Conservation (phyloP, 805 yeast species). For the Priceomyces melissophilus region DNA sequence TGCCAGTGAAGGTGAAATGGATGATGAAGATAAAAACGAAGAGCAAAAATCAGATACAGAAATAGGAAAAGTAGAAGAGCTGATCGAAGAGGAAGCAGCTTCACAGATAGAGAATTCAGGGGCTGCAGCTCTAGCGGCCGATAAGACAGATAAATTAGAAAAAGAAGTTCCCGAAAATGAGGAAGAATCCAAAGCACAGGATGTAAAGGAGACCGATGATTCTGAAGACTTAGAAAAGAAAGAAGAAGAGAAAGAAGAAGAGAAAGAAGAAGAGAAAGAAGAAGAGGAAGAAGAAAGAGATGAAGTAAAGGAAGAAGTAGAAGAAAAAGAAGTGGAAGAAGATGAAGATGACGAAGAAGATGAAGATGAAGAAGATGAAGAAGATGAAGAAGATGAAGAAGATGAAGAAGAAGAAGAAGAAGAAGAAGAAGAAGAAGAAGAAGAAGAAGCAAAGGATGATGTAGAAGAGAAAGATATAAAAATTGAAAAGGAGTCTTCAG, state of each 20-base stretch:
- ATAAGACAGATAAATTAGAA: neutral
- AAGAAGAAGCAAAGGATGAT: neutral
- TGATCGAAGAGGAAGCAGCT: neutral
- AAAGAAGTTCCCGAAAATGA: no score
- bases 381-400: neutral
- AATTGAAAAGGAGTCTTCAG: neutral
- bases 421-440: constrained; percentile 9
- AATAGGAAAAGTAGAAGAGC: neutral
- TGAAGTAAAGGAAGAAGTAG: neutral
- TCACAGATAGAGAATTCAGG: constrained; percentile 8
- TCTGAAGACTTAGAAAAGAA: neutral
- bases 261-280: neutral
- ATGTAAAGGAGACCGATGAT: neutral
- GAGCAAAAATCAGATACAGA: constrained; percentile 1
- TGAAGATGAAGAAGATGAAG: constrained; percentile 1
- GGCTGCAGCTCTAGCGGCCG: neutral
- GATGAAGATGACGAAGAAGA: constrained; percentile 2
- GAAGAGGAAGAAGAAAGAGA: neutral
- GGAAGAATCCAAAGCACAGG: constrained; percentile 3
- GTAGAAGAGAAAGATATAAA: neutral
- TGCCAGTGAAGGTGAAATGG: neutral
- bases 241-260: constrained; percentile 9
- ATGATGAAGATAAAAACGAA: neutral
- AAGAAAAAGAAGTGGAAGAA: constrained; percentile 13
- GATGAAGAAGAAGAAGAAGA: neutral